Evolutionary conservation across 2,329 filamentous ascomycete species (phyloP).

Genomic region (Aulographum hederae): DNA sequence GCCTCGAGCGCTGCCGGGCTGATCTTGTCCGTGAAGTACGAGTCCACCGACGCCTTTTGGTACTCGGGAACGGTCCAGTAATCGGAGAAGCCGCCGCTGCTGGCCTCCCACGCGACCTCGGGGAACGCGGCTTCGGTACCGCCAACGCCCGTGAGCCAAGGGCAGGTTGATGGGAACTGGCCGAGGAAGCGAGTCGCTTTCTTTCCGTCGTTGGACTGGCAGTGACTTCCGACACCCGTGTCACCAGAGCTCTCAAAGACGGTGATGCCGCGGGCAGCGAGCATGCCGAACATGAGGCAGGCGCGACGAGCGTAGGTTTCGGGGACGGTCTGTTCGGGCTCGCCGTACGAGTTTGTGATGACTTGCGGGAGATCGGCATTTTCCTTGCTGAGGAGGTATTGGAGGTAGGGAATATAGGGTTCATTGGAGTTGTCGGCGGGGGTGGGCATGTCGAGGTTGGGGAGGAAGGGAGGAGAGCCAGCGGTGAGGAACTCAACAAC

Average conservation of each 20-base stretch:
- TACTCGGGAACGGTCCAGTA: slow-evolving; percentile 20
- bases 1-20: slow-evolving; percentile 18
- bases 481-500: slow-evolving; percentile 29
- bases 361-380: slow-evolving; percentile 18
- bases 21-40: slow-evolving; percentile 17
- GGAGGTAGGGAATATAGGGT: slow-evolving; percentile 24
- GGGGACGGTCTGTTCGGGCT: slow-evolving; percentile 20
- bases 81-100: neutral
- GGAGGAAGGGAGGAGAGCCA: slow-evolving; percentile 26
- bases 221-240: slow-evolving; percentile 21
- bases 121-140: slow-evolving; percentile 15
- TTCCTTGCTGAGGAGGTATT: slow-evolving; percentile 13
- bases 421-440: slow-evolving; percentile 25
- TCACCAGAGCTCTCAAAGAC: slow-evolving; percentile 21
- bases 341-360: slow-evolving; percentile 20
- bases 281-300: slow-evolving; percentile 20
- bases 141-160: slow-evolving; percentile 28
- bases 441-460: slow-evolving; percentile 27
- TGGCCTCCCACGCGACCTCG: neutral
- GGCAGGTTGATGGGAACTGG: slow-evolving; percentile 29
- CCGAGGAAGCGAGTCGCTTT: slow-evolving; percentile 24
- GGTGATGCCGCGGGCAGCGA: slow-evolving; percentile 20
- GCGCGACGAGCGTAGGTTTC: slow-evolving; percentile 17
- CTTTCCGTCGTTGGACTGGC: slow-evolving; percentile 26
- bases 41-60: slow-evolving; percentile 11